Evolutionary conservation across 2,329 filamentous ascomycete genomes (phyloP), one percentile per base, ranked within the genome.

Genomic region (Trichoderma citrinoviride): DNA sequence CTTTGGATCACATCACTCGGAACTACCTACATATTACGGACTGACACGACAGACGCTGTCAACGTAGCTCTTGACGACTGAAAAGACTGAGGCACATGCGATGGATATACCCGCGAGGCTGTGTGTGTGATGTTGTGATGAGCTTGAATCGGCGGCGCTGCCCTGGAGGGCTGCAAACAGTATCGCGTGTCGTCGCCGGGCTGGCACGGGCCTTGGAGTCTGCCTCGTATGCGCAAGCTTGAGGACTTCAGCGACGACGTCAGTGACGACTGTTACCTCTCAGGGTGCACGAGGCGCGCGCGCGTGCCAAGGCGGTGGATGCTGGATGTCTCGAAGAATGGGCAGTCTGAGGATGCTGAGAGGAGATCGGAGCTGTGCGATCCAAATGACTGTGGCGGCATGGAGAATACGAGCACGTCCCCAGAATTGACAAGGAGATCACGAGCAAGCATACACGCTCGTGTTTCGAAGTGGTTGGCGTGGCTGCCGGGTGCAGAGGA

Each of bases 31-130:
- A 64, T 71, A 72, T 71, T 69, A 72, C 71, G 73, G 71, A 72
- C 71, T 73, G 72, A 70, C 73, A 73, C 64, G 72, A 75, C 70
- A 71, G 71, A 68, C 64, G 67, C 68, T 74, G 73, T 75, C 71
- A 52, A 75, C 72, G 68, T 75, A 73, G 73, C 72, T 76, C 75
- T 75, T 74, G 68, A 72, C 72, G 68, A 74, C 73, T 70, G 64
- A 72, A 74, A 71, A 72, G 75, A 70, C 72, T 73, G 68, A 75
- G 75, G 73, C 76, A 76, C 74, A 74, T 75, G 75, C 75, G 76
- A 77, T 76, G 76, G 76, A 77, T 77, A 77, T 77, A 77, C 76
- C 76, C 73, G 73, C 71, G 75, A 77, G 73, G 73, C 74, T 75
- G 71, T 74, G 74, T 73, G 75, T 73, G 75, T 76, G 69, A 66